phyloP scores from a whole-genome alignment of 352 stramenopile species.

The Discostella stelligera region DNA sequence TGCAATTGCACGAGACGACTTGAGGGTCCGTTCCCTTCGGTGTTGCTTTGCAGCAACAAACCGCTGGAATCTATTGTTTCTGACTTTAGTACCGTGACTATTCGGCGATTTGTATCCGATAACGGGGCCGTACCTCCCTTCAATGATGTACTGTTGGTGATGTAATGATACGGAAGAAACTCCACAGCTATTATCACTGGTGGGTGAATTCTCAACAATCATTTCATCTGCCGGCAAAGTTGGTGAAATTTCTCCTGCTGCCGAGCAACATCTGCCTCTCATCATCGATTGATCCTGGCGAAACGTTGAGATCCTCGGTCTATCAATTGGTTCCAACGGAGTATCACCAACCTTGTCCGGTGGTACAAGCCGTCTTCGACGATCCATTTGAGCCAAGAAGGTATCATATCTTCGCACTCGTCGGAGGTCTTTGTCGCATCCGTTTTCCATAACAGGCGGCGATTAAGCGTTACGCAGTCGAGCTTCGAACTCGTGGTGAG shows the following conservation, averaged over 20 bases:
- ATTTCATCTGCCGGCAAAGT: neutral
- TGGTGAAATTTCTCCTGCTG: neutral
- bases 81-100: constrained; percentile 3
- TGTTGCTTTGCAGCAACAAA: constrained; percentile 36
- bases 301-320: neutral
- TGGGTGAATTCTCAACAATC: neutral
- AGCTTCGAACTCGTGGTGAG: too few relatives aligned
- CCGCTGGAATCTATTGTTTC: constrained; percentile 19
- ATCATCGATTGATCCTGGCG: neutral
- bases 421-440: neutral
- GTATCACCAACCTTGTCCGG: neutral
- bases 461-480: too few relatives aligned
- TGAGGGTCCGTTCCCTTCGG: constrained; percentile 10
- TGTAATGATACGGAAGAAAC: neutral
- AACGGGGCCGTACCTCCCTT: constrained; percentile 12
- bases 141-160: neutral
- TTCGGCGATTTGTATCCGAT: constrained; percentile 6
- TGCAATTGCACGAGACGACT: neutral
- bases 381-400: neutral
- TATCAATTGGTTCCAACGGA: neutral
- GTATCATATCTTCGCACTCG: neutral
- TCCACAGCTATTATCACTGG: neutral
- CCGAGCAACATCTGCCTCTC: neutral
- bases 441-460: neutral
- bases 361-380: neutral